Evolutionary conservation across 106 monocot species (phyloP).

Genomic region (Allium sativum): DNA sequence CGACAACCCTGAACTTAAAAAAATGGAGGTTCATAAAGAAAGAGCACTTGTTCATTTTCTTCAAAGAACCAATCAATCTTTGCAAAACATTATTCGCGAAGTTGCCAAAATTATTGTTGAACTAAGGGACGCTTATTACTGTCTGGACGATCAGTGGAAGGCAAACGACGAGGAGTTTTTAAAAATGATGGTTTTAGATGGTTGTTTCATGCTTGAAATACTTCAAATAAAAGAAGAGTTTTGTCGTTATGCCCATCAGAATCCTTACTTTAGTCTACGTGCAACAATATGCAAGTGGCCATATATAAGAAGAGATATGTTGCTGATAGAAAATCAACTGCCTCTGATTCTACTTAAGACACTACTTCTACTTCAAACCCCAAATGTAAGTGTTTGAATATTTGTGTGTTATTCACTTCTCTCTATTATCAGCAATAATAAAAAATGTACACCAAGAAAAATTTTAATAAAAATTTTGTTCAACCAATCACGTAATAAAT

Average conservation of each 20-base stretch:
- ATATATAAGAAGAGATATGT: conserved; percentile 48
- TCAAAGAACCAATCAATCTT: background rate
- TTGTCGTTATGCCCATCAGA: conserved; percentile 20
- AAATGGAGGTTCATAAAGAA: conserved; percentile 5
- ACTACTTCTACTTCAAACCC: no score
- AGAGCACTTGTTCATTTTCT: conserved; percentile 6
- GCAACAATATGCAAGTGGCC: conserved; percentile 26
- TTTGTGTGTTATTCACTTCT: no score
- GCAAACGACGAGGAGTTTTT: background rate
- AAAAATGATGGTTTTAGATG: conserved; percentile 18
- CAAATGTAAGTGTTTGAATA: no score
- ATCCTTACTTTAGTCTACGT: conserved; percentile 47
- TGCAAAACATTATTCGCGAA: background rate
- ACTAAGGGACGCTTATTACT: background rate
- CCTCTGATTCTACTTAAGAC: conserved; percentile 28
- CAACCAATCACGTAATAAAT: no score
- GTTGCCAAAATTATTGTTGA: background rate
- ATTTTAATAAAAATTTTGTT: background rate
- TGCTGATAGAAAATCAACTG: conserved; percentile 62
- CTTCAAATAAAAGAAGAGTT: background rate
- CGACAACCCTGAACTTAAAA: background rate
- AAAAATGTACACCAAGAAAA: background rate
- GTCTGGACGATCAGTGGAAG: no score
- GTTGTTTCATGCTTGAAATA: conserved; percentile 31
- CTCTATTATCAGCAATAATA: no score